Percentiles rank a stretch among this genome's conserved stretches.
phyloP scores from a whole-genome alignment of 2,329 filamentous ascomycete genomes.

The Epichloe sylvatica region DNA sequence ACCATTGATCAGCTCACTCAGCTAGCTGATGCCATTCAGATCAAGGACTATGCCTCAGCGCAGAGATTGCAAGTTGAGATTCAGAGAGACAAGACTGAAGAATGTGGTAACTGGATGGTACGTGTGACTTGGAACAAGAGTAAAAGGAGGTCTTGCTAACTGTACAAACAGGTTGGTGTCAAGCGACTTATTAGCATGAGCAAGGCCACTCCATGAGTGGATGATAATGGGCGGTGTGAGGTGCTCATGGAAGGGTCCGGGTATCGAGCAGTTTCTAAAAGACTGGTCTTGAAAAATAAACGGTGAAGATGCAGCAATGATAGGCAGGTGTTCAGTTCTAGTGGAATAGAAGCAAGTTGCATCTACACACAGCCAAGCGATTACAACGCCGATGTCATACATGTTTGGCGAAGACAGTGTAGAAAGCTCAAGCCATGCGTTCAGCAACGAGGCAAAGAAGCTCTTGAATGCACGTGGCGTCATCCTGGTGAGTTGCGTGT shows the following conservation, averaged over 20 bases:
- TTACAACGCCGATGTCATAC: no score
- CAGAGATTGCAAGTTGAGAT: slow-evolving; percentile 59
- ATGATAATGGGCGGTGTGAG: not conserved
- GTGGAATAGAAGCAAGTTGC: not conserved
- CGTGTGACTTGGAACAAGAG: slow-evolving; percentile 16
- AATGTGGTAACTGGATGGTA: slow-evolving; percentile 82
- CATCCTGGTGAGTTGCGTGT: no score
- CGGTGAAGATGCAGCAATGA: not conserved
- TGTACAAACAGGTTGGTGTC: slow-evolving; percentile 46
- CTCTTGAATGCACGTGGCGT: no score
- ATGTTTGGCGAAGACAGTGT: no score
- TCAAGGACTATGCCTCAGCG: slow-evolving; percentile 55
- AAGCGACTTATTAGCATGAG: slow-evolving; percentile 71
- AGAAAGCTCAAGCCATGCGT: no score
- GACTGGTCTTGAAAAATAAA: not conserved
- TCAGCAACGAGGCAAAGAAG: no score
- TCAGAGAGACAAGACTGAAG: slow-evolving; percentile 61
- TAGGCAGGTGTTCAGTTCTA: not conserved
- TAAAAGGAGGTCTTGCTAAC: slow-evolving; percentile 23
- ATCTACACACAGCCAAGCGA: not conserved
- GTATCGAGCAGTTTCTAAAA: not conserved
- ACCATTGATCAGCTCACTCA: slow-evolving; percentile 55
- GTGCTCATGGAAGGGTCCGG: no score
- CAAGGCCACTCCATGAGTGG: slow-evolving; percentile 49
- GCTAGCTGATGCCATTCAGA: slow-evolving; percentile 51